Base-by-base conservation (phyloP, 495 filamentous ascomycete species). In the Baudoinia panamericana region DNA sequence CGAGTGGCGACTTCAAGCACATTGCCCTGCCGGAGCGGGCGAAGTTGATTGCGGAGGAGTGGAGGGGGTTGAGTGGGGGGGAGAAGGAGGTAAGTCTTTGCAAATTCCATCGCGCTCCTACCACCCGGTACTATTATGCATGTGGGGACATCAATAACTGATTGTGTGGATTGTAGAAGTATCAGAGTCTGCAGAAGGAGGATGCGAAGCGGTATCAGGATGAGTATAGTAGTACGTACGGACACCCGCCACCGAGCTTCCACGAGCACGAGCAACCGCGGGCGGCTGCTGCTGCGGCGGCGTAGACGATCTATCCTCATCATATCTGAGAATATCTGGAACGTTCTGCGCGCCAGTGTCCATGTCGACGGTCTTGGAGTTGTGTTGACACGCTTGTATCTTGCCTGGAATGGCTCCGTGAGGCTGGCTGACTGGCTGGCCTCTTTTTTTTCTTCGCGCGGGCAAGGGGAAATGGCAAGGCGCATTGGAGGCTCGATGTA, bases 11-110 rank as follows among this genome's bases (percentile, higher is more conserved):
- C 6, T 60, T 72, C 34, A 62, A 56, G 24, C 45, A 57, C 21
- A 53, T 64, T 17, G 0, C 25, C 0, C 0, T 59, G 0, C 1
- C 6, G 1, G 70, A 73, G 0, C 43, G 38, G 0, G 3, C 46
- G 10, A 51, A 48, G 30, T 46, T 50, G 19, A 48, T 71, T 13
- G 46, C 39, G n/a, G 29, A 58, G 9, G 72, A 80, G 48, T 88
- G 76, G 77, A 71, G 64, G 51, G 65, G 40, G 7, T 21, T 65
- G 46, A 70, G 59, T 30, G 64, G 56, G 34, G 40, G 25, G 18
- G 70, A 66, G 63, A 83, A 71, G 53, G 56, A 75, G 58, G 78
- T 79, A 58, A 45, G 62, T 56, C 30, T 4, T 11, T 26, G 5
- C 30, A 4, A n/a, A 24, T 30, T 17, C 15, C 27, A n/a, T n/a